Conservation (phyloP, 371 early-diverging fungal species). For the Blastocladiella emersonii region DNA sequence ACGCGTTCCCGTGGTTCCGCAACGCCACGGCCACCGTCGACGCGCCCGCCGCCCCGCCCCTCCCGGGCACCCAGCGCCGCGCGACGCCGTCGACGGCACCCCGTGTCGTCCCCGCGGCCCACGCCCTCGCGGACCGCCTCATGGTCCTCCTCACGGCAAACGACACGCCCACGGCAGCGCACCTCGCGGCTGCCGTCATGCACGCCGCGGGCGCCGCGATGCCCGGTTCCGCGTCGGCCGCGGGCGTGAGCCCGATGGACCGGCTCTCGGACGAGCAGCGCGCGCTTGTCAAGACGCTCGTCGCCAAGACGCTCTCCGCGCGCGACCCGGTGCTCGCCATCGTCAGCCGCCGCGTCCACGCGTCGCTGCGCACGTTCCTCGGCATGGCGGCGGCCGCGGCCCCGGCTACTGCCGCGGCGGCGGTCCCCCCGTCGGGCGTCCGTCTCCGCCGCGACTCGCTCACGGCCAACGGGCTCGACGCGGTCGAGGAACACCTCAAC, state of each 20-base stretch:
- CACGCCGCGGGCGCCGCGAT: too few species aligned
- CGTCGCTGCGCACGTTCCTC: not conserved
- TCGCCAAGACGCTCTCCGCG: not conserved
- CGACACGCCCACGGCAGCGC: not conserved
- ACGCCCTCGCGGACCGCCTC: not conserved
- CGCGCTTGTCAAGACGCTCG: not conserved
- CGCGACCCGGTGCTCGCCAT: not conserved
- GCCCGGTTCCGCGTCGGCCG: not conserved
- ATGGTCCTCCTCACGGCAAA: not conserved
- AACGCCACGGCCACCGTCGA: slow-evolving; percentile 10
- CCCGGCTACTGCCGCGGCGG: not conserved
- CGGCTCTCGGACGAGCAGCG: not conserved
- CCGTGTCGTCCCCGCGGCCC: not conserved
- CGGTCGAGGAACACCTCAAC: slow-evolving; percentile 37
- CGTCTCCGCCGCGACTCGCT: slow-evolving; percentile 15
- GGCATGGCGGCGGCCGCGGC: not conserved
- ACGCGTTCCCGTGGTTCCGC: slow-evolving; percentile 30
- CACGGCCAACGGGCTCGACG: slow-evolving; percentile 42
- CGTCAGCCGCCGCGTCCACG: not conserved
- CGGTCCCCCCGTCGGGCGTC: slow-evolving; percentile 8
- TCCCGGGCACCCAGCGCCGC: slow-evolving; percentile 3
- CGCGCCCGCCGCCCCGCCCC: slow-evolving; percentile 13
- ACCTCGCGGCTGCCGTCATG: not conserved
- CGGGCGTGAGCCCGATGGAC: not conserved
- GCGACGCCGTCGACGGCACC: not conserved